Evolutionary conservation across 2,329 filamentous ascomycete genomes (phyloP), one percentile per base, ranked within the genome.

Genomic region (Incumbomyces delicatus): DNA sequence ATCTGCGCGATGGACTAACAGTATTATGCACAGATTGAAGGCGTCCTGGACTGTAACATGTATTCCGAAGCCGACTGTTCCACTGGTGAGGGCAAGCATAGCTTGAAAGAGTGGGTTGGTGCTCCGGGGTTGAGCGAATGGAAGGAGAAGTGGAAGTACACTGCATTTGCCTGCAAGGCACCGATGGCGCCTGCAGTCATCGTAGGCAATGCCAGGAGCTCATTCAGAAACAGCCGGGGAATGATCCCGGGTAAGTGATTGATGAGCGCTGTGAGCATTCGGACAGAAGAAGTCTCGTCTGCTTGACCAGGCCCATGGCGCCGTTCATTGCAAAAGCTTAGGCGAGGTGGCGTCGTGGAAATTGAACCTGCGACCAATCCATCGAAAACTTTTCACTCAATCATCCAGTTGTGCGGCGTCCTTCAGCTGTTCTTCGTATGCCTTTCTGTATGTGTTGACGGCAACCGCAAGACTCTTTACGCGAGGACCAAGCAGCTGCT

Each of bases 401-500:
- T 42, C 40, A 2, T 33, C 40, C 10, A 33, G 12, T 18, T 33
- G 40, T 20, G 31, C n/a, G 11, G 36, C 10, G 5, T 38, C 42
- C 17, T n/a, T 38, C 22, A 40, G 80, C 48, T 86, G 83, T 58
- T 73, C 71, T 32, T 79, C 78, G 49, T 88, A 69, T 11, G 82
- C 85, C 57, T 74, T 79, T 54, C 78, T 71, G 61, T 92, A 95
- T 59, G 82, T 78, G n/a, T 66, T 72, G 52, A 79, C 72, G 5
- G 88, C 89, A 55, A 76, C 77, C 48, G 78, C 73, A 50, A 95
- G 66, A 11, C 87, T 83, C 56, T 76, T 73, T 10, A 85, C 70
- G 3, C 86, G 84, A 3, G 87, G 86, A 48, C 77, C 77, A 63
- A 95, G 78, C 57, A 96, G 74, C 54, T 81, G 78, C 55, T 81